These are phyloP conservation scores for Geranium brycei DNA, from an alignment of 345 rosid species.

Conservation along the genomic window DNA sequence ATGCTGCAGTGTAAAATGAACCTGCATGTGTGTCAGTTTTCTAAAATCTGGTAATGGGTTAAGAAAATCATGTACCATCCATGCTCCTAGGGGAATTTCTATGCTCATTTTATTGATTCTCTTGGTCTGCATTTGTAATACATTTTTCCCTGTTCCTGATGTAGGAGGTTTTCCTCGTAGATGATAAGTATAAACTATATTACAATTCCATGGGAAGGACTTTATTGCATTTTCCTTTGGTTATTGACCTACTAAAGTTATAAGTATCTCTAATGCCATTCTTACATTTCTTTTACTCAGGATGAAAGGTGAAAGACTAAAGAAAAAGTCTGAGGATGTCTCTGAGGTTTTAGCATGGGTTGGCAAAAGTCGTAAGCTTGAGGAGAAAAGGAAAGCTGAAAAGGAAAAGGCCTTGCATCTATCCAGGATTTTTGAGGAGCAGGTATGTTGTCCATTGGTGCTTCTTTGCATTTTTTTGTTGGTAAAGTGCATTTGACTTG, in stretches of 20 bases:
- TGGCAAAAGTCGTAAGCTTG: slow-evolving; percentile 59
- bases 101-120: too few relatives aligned
- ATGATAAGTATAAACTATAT: too few relatives aligned
- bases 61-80: too few relatives aligned
- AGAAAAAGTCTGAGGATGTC: slow-evolving; percentile 45
- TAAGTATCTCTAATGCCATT: neutral
- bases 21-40: too few relatives aligned
- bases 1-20: too few relatives aligned
- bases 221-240: neutral
- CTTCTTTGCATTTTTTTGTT: slow-evolving; percentile 10
- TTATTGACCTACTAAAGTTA: neutral
- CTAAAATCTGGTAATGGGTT: too few relatives aligned
- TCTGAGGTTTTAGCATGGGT: slow-evolving; percentile 75
- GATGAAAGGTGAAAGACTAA: slow-evolving; percentile 73
- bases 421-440: slow-evolving; percentile 79
- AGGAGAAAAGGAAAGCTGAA: slow-evolving; percentile 51
- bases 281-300: slow-evolving; percentile 19
- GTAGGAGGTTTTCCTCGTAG: too few relatives aligned
- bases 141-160: too few relatives aligned
- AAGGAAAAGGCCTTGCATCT: slow-evolving; percentile 72
- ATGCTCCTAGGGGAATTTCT: too few relatives aligned
- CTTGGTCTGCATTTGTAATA: too few relatives aligned
- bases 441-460: slow-evolving; percentile 28
- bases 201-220: neutral
- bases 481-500: slow-evolving; percentile 2